Percentiles rank a stretch among this genome's conserved stretches.
Conservation (phyloP, 2,329 filamentous ascomycete species). For the Phyllosticta citribraziliensis region DNA sequence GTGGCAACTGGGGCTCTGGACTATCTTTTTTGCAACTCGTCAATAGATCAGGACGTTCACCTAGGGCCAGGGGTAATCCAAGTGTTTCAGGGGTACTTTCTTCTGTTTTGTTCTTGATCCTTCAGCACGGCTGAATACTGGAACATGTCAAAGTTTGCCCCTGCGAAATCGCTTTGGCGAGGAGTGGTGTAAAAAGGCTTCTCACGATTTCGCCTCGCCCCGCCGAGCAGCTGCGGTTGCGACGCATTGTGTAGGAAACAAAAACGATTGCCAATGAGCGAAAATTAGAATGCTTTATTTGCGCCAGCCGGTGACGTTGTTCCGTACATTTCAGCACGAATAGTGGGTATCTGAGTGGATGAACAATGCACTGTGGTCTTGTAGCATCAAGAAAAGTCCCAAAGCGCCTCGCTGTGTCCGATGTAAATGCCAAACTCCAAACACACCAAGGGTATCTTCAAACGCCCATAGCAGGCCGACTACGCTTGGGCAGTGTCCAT, state of each 20-base stretch:
- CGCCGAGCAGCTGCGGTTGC: neutral
- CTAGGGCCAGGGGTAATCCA: neutral
- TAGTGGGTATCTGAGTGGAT: neutral
- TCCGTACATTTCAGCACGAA: neutral
- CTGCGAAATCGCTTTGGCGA: neutral
- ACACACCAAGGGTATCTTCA: neutral
- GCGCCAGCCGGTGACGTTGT: neutral
- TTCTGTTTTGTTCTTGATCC: neutral
- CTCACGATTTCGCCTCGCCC: neutral
- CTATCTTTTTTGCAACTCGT: neutral
- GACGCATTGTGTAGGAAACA: neutral
- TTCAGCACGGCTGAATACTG: neutral
- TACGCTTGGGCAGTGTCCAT: conserved; percentile 41
- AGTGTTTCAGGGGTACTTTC: neutral
- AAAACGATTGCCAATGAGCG: neutral
- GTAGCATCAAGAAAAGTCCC: neutral
- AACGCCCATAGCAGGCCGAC: neutral
- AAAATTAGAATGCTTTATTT: neutral
- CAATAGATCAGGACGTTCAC: too few relatives aligned
- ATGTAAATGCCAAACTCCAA: neutral
- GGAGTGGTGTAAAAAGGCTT: neutral
- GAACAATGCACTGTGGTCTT: neutral
- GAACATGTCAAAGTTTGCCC: neutral
- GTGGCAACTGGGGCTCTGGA: neutral
- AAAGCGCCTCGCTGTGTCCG: neutral